phyloP scores from a whole-genome alignment of 2,329 filamentous ascomycete genomes.

The Colletotrichum ledebouriae region DNA sequence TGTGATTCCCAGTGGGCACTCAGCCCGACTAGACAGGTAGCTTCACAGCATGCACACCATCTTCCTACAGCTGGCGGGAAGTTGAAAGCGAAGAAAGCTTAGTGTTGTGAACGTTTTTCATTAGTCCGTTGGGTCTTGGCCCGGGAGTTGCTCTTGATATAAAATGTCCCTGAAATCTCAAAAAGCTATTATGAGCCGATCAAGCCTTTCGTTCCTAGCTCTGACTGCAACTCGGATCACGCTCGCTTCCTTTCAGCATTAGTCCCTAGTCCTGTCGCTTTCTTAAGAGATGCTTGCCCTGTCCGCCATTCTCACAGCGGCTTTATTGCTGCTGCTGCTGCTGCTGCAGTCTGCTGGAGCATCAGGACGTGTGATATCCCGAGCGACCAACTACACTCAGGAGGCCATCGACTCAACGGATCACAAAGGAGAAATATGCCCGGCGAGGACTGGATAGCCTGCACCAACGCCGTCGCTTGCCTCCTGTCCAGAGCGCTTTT shows the following conservation, averaged over 20 bases:
- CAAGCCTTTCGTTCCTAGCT: constrained; percentile 2
- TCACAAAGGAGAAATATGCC: constrained; percentile 21
- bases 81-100: constrained; percentile 6
- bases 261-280: background rate
- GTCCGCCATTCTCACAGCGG: constrained; percentile 1
- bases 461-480: constrained; percentile 26
- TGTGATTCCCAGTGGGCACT: background rate
- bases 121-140: constrained; percentile 3
- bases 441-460: constrained; percentile 23
- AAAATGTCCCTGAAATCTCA: constrained; percentile 1
- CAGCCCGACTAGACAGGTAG: background rate
- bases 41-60: constrained; percentile 2
- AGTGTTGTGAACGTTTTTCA: background rate
- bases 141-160: background rate
- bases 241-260: background rate
- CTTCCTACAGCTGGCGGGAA: background rate
- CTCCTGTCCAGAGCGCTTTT: constrained; percentile 1
- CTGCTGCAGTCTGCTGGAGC: background rate
- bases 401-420: constrained; percentile 9
- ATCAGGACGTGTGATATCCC: background rate
- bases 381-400: constrained; percentile 12
- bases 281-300: constrained; percentile 1
- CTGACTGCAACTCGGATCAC: background rate
- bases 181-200: constrained; percentile 1
- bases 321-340: background rate